A percentile compares a stretch with the other conserved stretches of the same genome.
phyloP scores from a whole-genome alignment of 2,329 filamentous ascomycete genomes.

The Beauveria australis region DNA sequence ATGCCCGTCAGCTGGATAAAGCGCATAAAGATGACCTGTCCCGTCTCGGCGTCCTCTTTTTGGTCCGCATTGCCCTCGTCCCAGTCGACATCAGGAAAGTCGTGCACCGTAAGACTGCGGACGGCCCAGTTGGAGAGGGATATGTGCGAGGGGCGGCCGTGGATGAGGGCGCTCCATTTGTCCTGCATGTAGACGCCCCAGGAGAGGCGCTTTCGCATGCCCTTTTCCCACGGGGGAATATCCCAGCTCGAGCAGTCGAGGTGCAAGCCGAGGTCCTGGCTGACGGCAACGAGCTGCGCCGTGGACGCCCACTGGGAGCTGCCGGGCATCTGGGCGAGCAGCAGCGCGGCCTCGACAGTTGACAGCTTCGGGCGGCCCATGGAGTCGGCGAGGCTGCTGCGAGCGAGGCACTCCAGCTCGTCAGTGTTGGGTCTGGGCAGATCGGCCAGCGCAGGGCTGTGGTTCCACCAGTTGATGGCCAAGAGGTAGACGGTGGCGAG shows the following conservation, averaged over 20 bases:
- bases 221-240: slow-evolving; percentile 80
- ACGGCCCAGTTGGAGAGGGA: slow-evolving; percentile 69
- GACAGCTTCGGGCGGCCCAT: slow-evolving; percentile 77
- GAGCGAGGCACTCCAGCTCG: slow-evolving; percentile 65
- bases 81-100: slow-evolving; percentile 66
- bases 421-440: slow-evolving; percentile 63
- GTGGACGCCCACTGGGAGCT: slow-evolving; percentile 79
- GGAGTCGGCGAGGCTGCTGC: slow-evolving; percentile 64
- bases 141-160: slow-evolving; percentile 75
- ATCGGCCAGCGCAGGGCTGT: slow-evolving; percentile 57
- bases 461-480: slow-evolving; percentile 81
- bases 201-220: slow-evolving; percentile 73
- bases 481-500: slow-evolving; percentile 77
- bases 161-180: slow-evolving; percentile 78
- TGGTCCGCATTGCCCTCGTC: slow-evolving; percentile 55
- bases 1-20: slow-evolving; percentile 70
- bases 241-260: slow-evolving; percentile 83
- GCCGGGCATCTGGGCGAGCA: slow-evolving; percentile 67
- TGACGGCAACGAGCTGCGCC: slow-evolving; percentile 77
- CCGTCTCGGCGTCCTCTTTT: slow-evolving; percentile 56
- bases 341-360: slow-evolving; percentile 67
- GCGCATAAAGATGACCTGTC: slow-evolving; percentile 62
- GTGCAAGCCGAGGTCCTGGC: slow-evolving; percentile 81
- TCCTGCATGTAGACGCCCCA: slow-evolving; percentile 95
- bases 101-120: slow-evolving; percentile 50